Conservation (phyloP, 1,284 basidiomycete species). For the Ustilago xerochloae region DNA sequence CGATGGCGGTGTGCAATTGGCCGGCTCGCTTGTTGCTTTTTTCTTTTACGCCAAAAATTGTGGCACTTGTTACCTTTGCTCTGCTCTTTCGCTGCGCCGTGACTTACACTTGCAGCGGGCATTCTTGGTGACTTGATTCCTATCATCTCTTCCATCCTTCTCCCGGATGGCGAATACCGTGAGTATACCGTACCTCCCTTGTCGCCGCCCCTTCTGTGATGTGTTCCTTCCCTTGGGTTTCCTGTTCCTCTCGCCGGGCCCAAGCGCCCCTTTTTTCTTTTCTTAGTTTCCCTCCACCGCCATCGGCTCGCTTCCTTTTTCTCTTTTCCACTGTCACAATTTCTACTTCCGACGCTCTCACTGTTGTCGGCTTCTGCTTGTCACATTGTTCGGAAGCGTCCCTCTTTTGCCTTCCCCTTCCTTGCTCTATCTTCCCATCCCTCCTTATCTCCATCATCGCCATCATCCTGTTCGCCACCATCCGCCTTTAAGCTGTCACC, state of each 20-base stretch:
- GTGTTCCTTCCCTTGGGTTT: not conserved
- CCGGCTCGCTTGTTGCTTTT: not conserved
- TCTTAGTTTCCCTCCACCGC: not conserved
- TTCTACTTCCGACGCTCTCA: slow-evolving; percentile 12
- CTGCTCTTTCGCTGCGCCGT: slow-evolving; percentile 18
- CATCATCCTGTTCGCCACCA: not conserved
- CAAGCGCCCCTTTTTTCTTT: not conserved
- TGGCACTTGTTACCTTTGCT: not conserved
- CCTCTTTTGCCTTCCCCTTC: not conserved
- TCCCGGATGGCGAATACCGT: slow-evolving; percentile 29
- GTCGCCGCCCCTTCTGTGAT: not conserved
- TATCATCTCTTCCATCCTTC: slow-evolving; percentile 13
- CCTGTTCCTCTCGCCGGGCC: not conserved
- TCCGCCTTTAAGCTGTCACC: not conserved
- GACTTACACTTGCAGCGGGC: slow-evolving; percentile 35
- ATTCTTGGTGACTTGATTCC: slow-evolving; percentile 16
- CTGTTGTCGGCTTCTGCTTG: slow-evolving; percentile 16
- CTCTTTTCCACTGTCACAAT: not conserved
- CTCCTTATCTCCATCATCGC: not conserved
- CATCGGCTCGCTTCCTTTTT: not conserved
- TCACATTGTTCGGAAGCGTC: slow-evolving; percentile 5
- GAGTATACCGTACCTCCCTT: slow-evolving; percentile 14
- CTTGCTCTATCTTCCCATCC: not conserved
- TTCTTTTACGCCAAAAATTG: not conserved
- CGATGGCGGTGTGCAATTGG: slow-evolving; percentile 9